Evolutionary conservation across 345 rosid genomes (phyloP).

Genomic region (Gossypium thurberi): DNA sequence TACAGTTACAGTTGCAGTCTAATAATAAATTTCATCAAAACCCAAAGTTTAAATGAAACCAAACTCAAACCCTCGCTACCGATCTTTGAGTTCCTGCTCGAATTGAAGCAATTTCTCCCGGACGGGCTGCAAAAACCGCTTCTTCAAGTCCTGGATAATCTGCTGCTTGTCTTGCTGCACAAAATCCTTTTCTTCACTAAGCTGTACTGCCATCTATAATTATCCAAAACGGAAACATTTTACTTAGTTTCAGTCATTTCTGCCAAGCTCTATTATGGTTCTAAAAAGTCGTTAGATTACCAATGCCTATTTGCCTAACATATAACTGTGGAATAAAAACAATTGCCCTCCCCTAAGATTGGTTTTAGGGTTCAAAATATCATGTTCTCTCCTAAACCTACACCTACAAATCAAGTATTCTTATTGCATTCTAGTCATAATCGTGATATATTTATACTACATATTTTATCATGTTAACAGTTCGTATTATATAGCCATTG

Average conservation of each 20-base stretch:
- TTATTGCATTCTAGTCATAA: background rate
- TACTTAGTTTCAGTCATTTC: background rate
- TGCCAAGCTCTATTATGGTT: background rate
- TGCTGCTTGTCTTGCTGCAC: constrained; percentile 43
- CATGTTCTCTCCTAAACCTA: background rate
- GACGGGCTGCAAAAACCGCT: constrained; percentile 61
- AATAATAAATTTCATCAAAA: background rate
- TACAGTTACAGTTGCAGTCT: constrained; percentile 16
- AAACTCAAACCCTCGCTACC: constrained; percentile 27
- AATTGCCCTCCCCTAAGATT: background rate
- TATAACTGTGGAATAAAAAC: background rate
- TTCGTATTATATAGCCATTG: background rate
- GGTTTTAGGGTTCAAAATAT: background rate
- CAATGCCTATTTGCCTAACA: background rate
- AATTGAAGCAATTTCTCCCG: constrained; percentile 64
- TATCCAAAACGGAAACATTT: background rate
- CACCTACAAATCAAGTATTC: background rate
- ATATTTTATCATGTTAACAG: background rate
- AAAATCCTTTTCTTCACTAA: constrained; percentile 56
- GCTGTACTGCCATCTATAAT: constrained; percentile 50
- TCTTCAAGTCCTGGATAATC: constrained; percentile 54
- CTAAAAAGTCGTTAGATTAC: background rate
- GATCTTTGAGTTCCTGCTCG: constrained; percentile 77
- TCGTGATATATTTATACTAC: background rate
- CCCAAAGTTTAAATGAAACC: background rate